Percentiles rank a stretch among this genome's conserved stretches.
Conservation (phyloP, 2,329 filamentous ascomycete genomes). For the Trichothecium sympodiale region DNA sequence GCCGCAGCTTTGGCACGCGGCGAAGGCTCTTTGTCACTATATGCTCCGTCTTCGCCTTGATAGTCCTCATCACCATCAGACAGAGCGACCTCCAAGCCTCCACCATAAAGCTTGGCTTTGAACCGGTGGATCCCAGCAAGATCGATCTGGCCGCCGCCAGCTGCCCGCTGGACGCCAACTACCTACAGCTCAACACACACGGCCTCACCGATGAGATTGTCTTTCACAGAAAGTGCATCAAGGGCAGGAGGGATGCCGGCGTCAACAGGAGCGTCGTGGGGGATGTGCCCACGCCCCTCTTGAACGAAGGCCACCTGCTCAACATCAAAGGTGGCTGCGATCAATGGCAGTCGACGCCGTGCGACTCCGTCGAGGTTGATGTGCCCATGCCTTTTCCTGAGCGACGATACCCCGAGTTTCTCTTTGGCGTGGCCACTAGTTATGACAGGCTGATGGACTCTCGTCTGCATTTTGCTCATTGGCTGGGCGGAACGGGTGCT, state of each 20-base stretch:
- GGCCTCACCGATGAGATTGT: slow-evolving; percentile 28
- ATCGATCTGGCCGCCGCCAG: slow-evolving; percentile 21
- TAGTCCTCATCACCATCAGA: not conserved
- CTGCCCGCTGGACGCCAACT: slow-evolving; percentile 17
- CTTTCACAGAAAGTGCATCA: slow-evolving; percentile 34
- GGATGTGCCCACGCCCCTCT: slow-evolving; percentile 20
- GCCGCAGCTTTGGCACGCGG: not conserved
- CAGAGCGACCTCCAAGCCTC: slow-evolving; percentile 2
- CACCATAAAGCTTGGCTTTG: too few relatives aligned
- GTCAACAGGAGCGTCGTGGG: slow-evolving; percentile 25
- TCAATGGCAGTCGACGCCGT: slow-evolving; percentile 12
- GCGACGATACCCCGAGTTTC: slow-evolving; percentile 34
- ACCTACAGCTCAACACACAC: slow-evolving; percentile 17
- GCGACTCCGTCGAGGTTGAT: slow-evolving; percentile 32
- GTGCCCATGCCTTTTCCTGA: slow-evolving; percentile 33
- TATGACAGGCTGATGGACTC: slow-evolving; percentile 38
- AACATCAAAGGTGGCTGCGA: slow-evolving; percentile 16
- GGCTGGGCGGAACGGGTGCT: slow-evolving; percentile 39
- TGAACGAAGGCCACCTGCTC: slow-evolving; percentile 20
- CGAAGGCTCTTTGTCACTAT: slow-evolving; percentile 11
- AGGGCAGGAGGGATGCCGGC: slow-evolving; percentile 19
- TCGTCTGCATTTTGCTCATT: slow-evolving; percentile 40
- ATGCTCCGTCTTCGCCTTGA: not conserved
- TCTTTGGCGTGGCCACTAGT: slow-evolving; percentile 47
- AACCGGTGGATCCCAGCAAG: too few relatives aligned